Evolutionary conservation across 208 protist genomes (phyloP), one percentile per base, ranked within the genome.

Genomic region (Novymonas esmeraldas): DNA sequence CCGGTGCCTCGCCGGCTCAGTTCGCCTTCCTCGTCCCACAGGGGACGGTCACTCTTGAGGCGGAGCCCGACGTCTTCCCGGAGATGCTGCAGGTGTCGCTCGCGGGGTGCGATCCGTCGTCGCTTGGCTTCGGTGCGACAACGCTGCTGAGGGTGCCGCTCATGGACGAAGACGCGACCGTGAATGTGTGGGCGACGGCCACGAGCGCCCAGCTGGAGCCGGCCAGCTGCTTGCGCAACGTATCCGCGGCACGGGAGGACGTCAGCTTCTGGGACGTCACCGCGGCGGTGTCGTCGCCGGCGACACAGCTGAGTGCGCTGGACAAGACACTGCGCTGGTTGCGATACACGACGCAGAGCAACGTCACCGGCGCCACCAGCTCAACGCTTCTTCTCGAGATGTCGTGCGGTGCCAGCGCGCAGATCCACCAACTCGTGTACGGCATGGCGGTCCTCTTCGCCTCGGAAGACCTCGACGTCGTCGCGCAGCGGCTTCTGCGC

Each of bases 351-450:
- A 5, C 24, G 7, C 59, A 71, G 38, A 38, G 60, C 69, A 39
- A 62, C 22, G 20, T 62, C 48, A 73, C 33, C 11, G 76, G 76
- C 5, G 51, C n/a, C 2, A 31, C 39, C 0, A 54, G 36, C 28
- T 71, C 61, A 2, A 58, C 36, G 26, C 41, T 82, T 1, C 39
- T 73, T n/a, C 24, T 82, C 1, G 42, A 60, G 6, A 24, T 77
- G 2, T 33, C 45, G 6, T 82, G 76, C 41, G 65, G 62, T 1
- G 52, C 63, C 1, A 14, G 39, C 10, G 26, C 78, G 42, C 39
- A 54, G 2, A 54, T 82, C 13, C 70, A 78, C 39, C 77, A 82
- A 64, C 51, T 74, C 13, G 62, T 70, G 11, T 82, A 75, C 60
- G 71, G 67, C 7, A 51, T 46, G 26, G 4, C 78, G 20, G 20